Conservation (phyloP, 2,329 filamentous ascomycete species). For the Cadophora sp. region DNA sequence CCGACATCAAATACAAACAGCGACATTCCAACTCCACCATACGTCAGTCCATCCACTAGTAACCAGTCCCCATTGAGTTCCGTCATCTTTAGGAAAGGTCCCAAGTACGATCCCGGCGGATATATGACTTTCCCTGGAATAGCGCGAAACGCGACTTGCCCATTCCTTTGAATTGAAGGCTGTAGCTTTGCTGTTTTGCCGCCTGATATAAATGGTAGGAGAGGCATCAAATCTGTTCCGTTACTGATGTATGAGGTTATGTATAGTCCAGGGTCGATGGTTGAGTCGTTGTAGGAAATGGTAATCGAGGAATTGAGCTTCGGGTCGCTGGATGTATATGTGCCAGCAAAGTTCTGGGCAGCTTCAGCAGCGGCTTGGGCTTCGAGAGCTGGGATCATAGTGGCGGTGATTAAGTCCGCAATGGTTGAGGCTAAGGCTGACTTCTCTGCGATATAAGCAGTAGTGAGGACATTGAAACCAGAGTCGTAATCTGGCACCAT, state of each 20-base stretch:
- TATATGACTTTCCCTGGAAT: neutral
- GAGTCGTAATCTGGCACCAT: constrained; percentile 28
- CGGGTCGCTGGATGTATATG: constrained; percentile 11
- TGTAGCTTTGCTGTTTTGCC: neutral
- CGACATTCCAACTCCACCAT: neutral
- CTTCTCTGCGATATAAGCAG: neutral
- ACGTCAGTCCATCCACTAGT: neutral
- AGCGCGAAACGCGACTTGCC: neutral
- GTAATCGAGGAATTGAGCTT: constrained; percentile 27
- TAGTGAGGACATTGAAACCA: constrained; percentile 22
- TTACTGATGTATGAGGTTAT: constrained; percentile 22
- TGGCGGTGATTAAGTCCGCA: constrained; percentile 12
- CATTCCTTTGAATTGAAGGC: neutral
- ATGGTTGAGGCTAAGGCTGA: neutral
- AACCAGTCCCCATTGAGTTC: neutral
- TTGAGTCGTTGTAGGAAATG: constrained; percentile 7
- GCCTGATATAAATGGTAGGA: neutral
- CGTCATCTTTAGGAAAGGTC: neutral
- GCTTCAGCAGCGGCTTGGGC: constrained; percentile 21
- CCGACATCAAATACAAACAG: constrained; percentile 2
- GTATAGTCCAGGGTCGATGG: constrained; percentile 16
- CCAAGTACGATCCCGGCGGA: neutral
- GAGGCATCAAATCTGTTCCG: constrained; percentile 21
- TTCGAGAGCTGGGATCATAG: constrained; percentile 23
- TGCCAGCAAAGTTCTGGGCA: constrained; percentile 14